Evolutionary conservation across 345 rosid genomes (phyloP), one percentile per base, ranked within the genome.

Genomic region (Diplotaxis tenuifolia): DNA sequence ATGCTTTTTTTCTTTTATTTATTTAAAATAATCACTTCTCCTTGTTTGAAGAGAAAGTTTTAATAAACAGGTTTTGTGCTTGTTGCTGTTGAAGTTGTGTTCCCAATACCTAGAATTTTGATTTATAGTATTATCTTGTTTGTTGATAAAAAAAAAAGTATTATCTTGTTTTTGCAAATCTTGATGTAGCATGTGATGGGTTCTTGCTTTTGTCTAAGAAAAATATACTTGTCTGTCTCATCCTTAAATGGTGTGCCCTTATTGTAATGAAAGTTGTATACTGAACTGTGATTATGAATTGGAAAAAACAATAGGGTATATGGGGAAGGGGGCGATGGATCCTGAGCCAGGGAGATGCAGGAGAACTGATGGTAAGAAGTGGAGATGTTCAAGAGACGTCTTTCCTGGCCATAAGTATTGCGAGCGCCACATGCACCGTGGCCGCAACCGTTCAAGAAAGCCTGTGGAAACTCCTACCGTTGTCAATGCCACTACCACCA

Each of bases 391-490:
- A 11, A 92, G 96, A 73, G 98, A 92, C 60, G 94, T 92, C 65
- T 96, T 90, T 68, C 82, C 79, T 1, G 94, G 97, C 45, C 93
- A 92, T 74, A 95, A 92, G 81, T 95, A 92, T 83, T 95, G 99
- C 77, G 96, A 95, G 87, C 97, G 99, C 93, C 99, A 95, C 87
- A 85, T 95, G 81, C 97, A 95, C 80, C 97, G 97, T 71, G 96
- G 99, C 89, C 96, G 96, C 84, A 94, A 89, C 89, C 97, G 97
- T 91, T 91, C 97, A 89, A 94, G 97, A 94, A 94, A 94, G 99
- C 97, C 95, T 88, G 97, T 92, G 97, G 99, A 94, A 89, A 81
- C 84, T 81, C 89, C 93, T 80, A 86, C 87, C 16, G 81, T n/a
- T n/a, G n/a, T 85, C 23, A 73, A 67, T n/a, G 20, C 80, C 67